Evolutionary conservation across 2,329 filamentous ascomycete species (phyloP).

Genomic region (Stagonosporopsis rhizophila): DNA sequence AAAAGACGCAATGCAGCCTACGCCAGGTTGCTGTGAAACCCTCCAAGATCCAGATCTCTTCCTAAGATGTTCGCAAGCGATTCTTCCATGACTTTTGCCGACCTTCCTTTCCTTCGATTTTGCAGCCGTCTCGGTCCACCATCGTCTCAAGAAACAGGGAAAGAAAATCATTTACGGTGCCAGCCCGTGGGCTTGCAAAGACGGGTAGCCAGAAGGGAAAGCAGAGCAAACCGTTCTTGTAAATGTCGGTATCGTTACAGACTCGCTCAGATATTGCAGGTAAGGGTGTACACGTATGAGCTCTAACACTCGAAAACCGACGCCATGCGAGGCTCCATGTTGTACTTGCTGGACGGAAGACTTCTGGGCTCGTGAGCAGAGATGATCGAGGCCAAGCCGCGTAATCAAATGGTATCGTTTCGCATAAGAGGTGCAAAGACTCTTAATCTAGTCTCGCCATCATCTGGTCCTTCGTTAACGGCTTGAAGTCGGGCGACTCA

Average conservation of each 20-base stretch:
- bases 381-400: constrained; percentile 46
- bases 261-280: constrained; percentile 48
- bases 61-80: constrained; percentile 37
- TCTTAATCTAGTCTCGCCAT: constrained; percentile 90
- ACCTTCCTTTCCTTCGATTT: constrained; percentile 35
- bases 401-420: constrained; percentile 52
- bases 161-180: constrained; percentile 45
- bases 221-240: constrained; percentile 46
- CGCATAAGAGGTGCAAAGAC: constrained; percentile 35
- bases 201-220: constrained; percentile 42
- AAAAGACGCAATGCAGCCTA: constrained; percentile 37
- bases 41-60: constrained; percentile 32
- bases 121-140: constrained; percentile 39
- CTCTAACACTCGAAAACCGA: constrained; percentile 43
- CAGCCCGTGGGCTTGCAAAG: constrained; percentile 38
- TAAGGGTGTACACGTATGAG: constrained; percentile 46
- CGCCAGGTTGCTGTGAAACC: constrained; percentile 33
- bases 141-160: constrained; percentile 36
- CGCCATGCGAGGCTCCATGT: constrained; percentile 47
- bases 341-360: constrained; percentile 42
- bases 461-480: constrained; percentile 94
- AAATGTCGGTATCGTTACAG: constrained; percentile 50
- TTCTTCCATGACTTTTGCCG: constrained; percentile 43
- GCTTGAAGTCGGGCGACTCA: constrained; percentile 79
- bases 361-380: constrained; percentile 41